phyloP scores from a whole-genome alignment of 73 alveolate genomes.

The Tetrahymena thermophila region DNA sequence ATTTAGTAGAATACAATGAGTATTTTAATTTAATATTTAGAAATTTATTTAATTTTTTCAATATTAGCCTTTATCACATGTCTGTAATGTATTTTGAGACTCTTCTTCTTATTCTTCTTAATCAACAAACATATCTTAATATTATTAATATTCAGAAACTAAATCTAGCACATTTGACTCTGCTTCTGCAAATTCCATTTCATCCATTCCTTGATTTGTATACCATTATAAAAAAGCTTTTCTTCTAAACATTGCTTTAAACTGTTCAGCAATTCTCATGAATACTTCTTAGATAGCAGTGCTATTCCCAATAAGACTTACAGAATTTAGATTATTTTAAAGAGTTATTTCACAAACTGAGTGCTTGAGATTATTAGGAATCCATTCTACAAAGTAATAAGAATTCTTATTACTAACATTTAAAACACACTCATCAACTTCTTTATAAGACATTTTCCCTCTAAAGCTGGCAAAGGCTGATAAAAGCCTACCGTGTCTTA shows the following conservation, averaged over 20 bases:
- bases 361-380: constrained; percentile 89
- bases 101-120: background rate
- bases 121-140: background rate
- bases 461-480: constrained; percentile 34
- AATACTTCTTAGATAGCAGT: constrained; percentile 4
- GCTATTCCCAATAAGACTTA: constrained; percentile 43
- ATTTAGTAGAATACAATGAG: too few relatives aligned
- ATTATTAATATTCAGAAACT: constrained; percentile 30
- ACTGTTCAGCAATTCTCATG: constrained; percentile 49
- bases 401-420: constrained; percentile 45
- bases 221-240: constrained; percentile 52
- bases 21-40: too few relatives aligned
- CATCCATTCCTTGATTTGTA: constrained; percentile 73
- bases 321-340: background rate
- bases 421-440: constrained; percentile 4
- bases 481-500: constrained; percentile 61
- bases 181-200: constrained; percentile 74
- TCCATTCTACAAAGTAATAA: constrained; percentile 64
- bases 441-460: background rate
- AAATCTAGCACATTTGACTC: constrained; percentile 63
- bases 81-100: too few relatives aligned
- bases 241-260: constrained; percentile 29
- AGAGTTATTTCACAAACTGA: constrained; percentile 64
- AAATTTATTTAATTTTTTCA: too few relatives aligned
- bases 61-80: too few relatives aligned